These are phyloP conservation scores for Monotropa hypopitys DNA, from an alignment of 179 eudicot species.

Conservation along the genomic window DNA sequence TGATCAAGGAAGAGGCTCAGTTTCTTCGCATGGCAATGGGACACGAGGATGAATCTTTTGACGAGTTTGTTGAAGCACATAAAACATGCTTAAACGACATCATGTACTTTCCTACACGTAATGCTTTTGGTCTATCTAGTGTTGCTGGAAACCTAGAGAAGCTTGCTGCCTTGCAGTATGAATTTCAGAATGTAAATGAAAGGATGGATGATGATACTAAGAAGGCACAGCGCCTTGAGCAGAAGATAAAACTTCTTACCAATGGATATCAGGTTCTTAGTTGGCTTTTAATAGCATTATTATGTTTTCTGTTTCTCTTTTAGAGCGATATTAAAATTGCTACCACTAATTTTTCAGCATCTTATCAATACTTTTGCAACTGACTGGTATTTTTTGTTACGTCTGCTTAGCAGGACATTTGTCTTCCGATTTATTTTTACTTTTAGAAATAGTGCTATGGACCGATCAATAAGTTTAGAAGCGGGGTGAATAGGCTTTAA, in stretches of 20 bases:
- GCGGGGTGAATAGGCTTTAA: no score
- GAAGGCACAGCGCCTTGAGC: slow-evolving; percentile 78
- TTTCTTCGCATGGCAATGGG: slow-evolving; percentile 74
- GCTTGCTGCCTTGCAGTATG: slow-evolving; percentile 72
- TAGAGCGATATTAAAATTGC: background rate
- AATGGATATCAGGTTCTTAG: slow-evolving; percentile 63
- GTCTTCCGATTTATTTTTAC: background rate
- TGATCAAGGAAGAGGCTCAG: slow-evolving; percentile 53
- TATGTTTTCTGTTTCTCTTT: background rate
- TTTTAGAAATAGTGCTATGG: no score
- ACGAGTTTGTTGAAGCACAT: slow-evolving; percentile 81
- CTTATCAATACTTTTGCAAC: background rate
- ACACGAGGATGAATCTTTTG: slow-evolving; percentile 64
- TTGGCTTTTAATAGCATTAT: background rate
- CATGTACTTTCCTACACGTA: slow-evolving; percentile 86
- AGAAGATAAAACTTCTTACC: slow-evolving; percentile 77
- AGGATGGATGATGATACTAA: slow-evolving; percentile 88
- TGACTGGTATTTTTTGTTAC: background rate
- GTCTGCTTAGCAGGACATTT: background rate
- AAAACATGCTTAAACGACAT: slow-evolving; percentile 58
- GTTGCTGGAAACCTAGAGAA: slow-evolving; percentile 85
- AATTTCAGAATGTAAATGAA: slow-evolving; percentile 77
- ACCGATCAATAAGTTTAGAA: no score
- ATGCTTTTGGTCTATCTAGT: slow-evolving; percentile 75
- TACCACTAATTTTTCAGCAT: background rate